A percentile compares a stretch with the other conserved stretches of the same genome.
These are phyloP conservation scores for Lactifluus rugatus DNA, from an alignment of 768 basidiomycete species.

Conservation along the genomic window DNA sequence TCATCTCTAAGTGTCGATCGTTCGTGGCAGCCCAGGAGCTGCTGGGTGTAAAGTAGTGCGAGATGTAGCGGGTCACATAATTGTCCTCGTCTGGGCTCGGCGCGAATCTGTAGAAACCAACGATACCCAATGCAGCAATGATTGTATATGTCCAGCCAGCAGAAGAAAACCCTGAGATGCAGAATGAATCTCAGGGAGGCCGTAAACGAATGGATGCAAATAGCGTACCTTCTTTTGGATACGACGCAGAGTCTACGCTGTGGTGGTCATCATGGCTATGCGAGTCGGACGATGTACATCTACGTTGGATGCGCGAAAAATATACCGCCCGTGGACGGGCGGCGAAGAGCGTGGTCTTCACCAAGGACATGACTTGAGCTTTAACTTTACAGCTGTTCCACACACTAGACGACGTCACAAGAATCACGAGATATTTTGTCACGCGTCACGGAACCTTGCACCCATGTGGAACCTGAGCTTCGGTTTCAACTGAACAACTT, in stretches of 20 bases:
- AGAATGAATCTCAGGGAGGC: neutral
- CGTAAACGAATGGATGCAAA: neutral
- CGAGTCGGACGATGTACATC: conserved; percentile 19
- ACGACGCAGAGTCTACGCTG: conserved; percentile 35
- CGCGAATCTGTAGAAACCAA: conserved; percentile 57
- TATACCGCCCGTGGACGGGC: conserved; percentile 3
- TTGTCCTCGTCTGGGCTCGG: conserved; percentile 51
- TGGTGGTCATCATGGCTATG: conserved; percentile 31
- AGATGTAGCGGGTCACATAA: conserved; percentile 59
- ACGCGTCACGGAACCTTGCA: neutral
- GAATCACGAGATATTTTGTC: neutral
- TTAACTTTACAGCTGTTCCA: too few relatives aligned
- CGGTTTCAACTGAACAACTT: neutral
- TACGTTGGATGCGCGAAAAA: conserved; percentile 22
- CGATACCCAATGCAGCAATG: conserved; percentile 39
- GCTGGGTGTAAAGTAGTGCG: conserved; percentile 42
- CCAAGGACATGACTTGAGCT: conserved; percentile 13
- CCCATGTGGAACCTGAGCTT: neutral
- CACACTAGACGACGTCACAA: neutral
- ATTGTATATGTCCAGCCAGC: conserved; percentile 61
- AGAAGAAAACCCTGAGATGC: conserved; percentile 45
- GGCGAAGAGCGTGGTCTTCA: conserved; percentile 8
- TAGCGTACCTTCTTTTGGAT: conserved; percentile 50
- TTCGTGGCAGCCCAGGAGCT: conserved; percentile 49
- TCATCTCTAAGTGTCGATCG: conserved; percentile 44